These are phyloP conservation scores for Crinitomyces ghanaensis DNA, from an alignment of 805 yeast species.

Conservation along the genomic window DNA sequence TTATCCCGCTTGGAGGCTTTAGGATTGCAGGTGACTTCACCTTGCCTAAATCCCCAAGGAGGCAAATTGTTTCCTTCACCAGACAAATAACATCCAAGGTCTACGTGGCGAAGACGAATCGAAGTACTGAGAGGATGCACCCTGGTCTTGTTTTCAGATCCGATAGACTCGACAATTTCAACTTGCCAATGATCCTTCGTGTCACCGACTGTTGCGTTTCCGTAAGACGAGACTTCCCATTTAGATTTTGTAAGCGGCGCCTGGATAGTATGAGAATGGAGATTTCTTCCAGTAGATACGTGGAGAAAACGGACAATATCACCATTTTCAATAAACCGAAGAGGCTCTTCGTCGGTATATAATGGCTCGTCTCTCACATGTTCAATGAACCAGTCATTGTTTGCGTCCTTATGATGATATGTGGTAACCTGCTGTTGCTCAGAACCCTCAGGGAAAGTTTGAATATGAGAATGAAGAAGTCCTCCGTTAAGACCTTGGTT, in stretches of 20 bases:
- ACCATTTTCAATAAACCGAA: constrained; percentile 41
- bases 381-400: constrained; percentile 65
- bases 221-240: constrained; percentile 85
- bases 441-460: constrained; percentile 82
- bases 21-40: constrained; percentile 73
- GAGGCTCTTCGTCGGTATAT: constrained; percentile 23
- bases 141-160: constrained; percentile 25
- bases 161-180: constrained; percentile 49
- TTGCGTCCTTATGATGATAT: constrained; percentile 77
- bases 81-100: constrained; percentile 71
- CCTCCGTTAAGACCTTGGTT: constrained; percentile 63
- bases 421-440: constrained; percentile 91
- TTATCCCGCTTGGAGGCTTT: constrained; percentile 41
- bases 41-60: constrained; percentile 96
- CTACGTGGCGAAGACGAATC: constrained; percentile 60
- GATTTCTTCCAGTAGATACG: constrained; percentile 53
- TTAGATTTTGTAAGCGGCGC: constrained; percentile 60
- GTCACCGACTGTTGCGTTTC: constrained; percentile 62
- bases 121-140: constrained; percentile 64
- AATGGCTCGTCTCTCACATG: constrained; percentile 16
- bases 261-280: constrained; percentile 71
- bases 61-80: constrained; percentile 78
- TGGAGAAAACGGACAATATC: constrained; percentile 65
- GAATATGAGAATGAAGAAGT: constrained; percentile 79
- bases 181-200: constrained; percentile 81